phyloP scores from a whole-genome alignment of 768 basidiomycete genomes.

The Mrakia frigida region DNA sequence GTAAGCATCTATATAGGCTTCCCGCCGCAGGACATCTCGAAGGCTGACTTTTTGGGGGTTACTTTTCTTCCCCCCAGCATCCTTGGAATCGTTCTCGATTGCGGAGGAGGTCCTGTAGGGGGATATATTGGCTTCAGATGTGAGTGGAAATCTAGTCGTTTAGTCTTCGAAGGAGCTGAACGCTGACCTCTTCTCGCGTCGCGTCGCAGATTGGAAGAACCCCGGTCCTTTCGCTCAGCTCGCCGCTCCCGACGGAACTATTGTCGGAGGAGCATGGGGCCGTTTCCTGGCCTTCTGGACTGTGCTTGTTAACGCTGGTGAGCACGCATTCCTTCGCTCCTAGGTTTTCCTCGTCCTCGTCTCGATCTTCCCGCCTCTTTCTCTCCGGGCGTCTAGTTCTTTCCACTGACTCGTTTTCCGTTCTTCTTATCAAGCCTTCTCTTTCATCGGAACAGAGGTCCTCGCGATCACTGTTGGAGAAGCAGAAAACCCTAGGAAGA shows the following conservation, averaged over 20 bases:
- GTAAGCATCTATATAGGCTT: background rate
- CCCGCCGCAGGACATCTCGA: background rate
- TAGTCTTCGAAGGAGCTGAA: too few relatives aligned
- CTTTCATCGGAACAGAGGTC: slow-evolving; percentile 33
- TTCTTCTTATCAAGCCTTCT: slow-evolving; percentile 10
- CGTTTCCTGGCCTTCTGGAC: slow-evolving; percentile 47
- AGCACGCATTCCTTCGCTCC: too few relatives aligned
- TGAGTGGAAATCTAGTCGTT: too few relatives aligned
- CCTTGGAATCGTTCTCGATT: slow-evolving; percentile 38
- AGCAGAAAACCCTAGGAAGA: slow-evolving; percentile 45
- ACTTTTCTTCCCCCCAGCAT: slow-evolving; percentile 32
- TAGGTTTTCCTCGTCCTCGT: too few relatives aligned
- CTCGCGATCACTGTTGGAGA: slow-evolving; percentile 45
- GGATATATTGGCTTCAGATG: slow-evolving; percentile 28
- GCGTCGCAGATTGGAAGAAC: slow-evolving; percentile 24
- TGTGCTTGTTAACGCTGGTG: slow-evolving; percentile 38
- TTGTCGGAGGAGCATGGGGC: slow-evolving; percentile 34
- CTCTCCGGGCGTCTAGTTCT: too few relatives aligned
- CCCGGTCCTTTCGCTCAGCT: slow-evolving; percentile 29
- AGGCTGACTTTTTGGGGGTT: background rate
- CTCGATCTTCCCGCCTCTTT: too few relatives aligned
- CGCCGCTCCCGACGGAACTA: slow-evolving; percentile 17
- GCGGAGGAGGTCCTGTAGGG: slow-evolving; percentile 35
- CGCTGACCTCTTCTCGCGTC: too few relatives aligned
- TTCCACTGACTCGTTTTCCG: too few relatives aligned